Evolutionary conservation across 768 basidiomycete species (phyloP), one percentile per base, ranked within the genome.

Genomic region (Tylopilus rubrobrunneus): DNA sequence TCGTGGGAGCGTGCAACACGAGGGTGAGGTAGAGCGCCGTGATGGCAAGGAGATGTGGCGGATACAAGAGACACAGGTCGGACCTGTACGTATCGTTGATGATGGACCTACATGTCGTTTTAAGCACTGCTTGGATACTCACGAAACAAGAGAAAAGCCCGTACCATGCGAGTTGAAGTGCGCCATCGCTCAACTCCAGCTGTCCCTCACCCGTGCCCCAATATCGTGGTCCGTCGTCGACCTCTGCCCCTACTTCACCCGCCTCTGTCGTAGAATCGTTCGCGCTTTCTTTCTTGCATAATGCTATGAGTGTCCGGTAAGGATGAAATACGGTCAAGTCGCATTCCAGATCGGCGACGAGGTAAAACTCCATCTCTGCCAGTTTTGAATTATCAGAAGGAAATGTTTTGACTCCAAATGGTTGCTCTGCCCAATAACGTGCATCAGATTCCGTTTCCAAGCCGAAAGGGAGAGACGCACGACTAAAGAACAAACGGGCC

Each of bases 341-440:
- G 63, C 96, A 98, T 68, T 97, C 94, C 27, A 98, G 81, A 67
- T 99, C 95, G 65, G 92, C 92, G 23, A 99, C 86, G 10, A 98
- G 84, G 73, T 96, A 98, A 73, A 98, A 98, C 67, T 98, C 96
- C 95, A 98, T 98, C 69, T 99, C 97, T 4, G 95, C 97, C 14
- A 99, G 76, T 65, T 92, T 94, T 11, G 87, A 82, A 62, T 95
- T 89, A 66, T 97, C 94, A 0, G 87, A 80, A 0, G 89, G 84
- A 65, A 97, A 96, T n/a, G 79, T 71, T 65, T 89, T 87, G 66
- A 88, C 76, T 5, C 79, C 82, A 62, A 90, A 89, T 19, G 83
- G 84, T 49, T 85, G 82, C 50, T 78, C 81, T 84, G 48, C 31
- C 29, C 29, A 10, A 31, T 31, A 31, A 31, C 25, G 25, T 25